Conservation (phyloP, 2,329 filamentous ascomycete genomes). For the Drechslerella dactyloides region DNA sequence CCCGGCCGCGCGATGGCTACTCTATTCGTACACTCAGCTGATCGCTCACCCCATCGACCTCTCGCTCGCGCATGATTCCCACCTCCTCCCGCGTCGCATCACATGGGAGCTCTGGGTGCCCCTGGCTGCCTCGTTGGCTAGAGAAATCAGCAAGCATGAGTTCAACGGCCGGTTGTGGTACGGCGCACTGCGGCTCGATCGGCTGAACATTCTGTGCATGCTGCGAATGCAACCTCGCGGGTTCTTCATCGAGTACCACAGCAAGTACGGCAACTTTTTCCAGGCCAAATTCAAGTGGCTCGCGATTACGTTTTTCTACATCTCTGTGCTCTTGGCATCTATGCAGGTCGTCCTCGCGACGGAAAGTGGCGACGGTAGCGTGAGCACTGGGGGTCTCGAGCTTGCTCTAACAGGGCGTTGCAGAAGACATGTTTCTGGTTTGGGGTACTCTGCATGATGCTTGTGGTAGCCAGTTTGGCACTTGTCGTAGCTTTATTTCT, state of each 20-base stretch:
- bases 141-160: slow-evolving; percentile 1
- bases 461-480: neutral
- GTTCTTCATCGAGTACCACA: slow-evolving; percentile 7
- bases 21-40: slow-evolving; percentile 57
- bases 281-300: slow-evolving; percentile 16
- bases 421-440: neutral
- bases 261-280: slow-evolving; percentile 18
- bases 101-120: slow-evolving; percentile 6
- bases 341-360: slow-evolving; percentile 13
- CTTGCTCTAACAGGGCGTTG: neutral
- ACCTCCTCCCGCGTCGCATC: neutral
- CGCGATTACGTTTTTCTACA: slow-evolving; percentile 6
- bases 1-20: slow-evolving; percentile 56
- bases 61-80: slow-evolving; percentile 47
- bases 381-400: neutral
- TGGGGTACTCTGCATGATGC: neutral
- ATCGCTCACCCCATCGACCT: slow-evolving; percentile 55
- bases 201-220: slow-evolving; percentile 8
- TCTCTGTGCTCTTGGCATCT: slow-evolving; percentile 6
- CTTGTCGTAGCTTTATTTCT: neutral
- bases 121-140: neutral
- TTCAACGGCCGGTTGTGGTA: slow-evolving; percentile 15
- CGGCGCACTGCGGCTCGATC: slow-evolving; percentile 10
- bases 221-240: neutral
- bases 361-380: neutral